These are phyloP conservation scores for Naganishia cerealis DNA, from an alignment of 1,284 basidiomycete genomes.

Conservation along the genomic window DNA sequence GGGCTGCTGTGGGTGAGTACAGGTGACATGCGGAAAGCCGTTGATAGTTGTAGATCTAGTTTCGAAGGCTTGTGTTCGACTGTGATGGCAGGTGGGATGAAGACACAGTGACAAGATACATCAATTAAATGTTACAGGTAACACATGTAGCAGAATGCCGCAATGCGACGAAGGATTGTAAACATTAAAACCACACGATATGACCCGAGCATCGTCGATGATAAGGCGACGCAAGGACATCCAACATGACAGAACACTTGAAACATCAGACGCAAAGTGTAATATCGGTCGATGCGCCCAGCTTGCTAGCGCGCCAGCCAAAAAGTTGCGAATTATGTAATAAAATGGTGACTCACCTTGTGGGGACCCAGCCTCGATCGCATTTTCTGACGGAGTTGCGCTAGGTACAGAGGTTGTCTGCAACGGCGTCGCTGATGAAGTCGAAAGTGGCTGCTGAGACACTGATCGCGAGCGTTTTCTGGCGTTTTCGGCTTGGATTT, in stretches of 20 bases:
- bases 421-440: background rate
- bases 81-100: background rate
- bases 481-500: background rate
- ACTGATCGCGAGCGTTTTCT: background rate
- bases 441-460: background rate
- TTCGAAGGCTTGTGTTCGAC: background rate
- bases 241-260: background rate
- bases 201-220: background rate
- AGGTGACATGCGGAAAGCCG: background rate
- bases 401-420: background rate
- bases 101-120: background rate
- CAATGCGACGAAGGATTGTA: too few relatives aligned
- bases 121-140: slow-evolving; percentile 2
- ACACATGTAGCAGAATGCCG: background rate
- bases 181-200: background rate
- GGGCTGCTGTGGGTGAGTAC: background rate
- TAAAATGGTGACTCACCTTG: slow-evolving; percentile 16
- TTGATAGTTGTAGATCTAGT: background rate
- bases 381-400: slow-evolving; percentile 1
- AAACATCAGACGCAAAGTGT: background rate
- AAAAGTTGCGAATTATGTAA: background rate
- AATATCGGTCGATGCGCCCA: background rate
- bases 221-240: background rate
- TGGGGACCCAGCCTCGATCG: slow-evolving; percentile 14
- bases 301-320: slow-evolving; percentile 7